Base-by-base conservation (phyloP, 805 yeast species). In the Nakazawaea holstii region DNA sequence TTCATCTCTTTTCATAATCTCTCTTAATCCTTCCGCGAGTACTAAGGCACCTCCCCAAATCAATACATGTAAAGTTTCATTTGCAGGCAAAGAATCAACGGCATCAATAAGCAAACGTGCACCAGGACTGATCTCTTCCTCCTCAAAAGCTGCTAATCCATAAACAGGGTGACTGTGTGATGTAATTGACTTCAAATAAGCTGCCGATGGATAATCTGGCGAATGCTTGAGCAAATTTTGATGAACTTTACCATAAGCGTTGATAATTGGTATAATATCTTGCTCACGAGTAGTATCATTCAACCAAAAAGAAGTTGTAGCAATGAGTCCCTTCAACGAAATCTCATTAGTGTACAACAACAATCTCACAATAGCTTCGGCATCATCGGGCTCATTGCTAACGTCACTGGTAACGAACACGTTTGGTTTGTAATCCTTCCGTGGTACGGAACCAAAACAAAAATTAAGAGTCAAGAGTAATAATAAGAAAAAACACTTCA, bases 271-370 rank as follows among this genome's bases (percentile, higher is more conserved):
- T 41, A 55, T 56, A 8, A 62, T 57, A 43, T 61, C 66, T 46
- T 62, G 64, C 29, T 55, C 62, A 42, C 62, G 63, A 15, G 53
- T 49, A 0, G 64, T 63, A 37, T 55, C 41, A 42, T 62, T 62
- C 35, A 64, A 45, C 68, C 67, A 64, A 43, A 41, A 56, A 0
- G 68, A 64, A 2, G 68, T 64, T 1, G 68, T 61, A 6, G 67
- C 67, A 6, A 60, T 66, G 15, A 62, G 53, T 14, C 67, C 68
- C 41, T 45, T 56, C 29, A 62, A 29, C 33, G 55, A 48, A 8
- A 64, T 32, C 42, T 64, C 67, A 45, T 62, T 62, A 7, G 65
- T 46, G 52, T 64, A 64, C 8, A 64, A 46, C n/a, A 64, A 50
- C 13, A 59, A 44, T 37, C 67, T 53, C 5, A 64, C 65, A 3